A percentile compares a stretch with the other conserved stretches of the same genome.
phyloP scores from a whole-genome alignment of 2,329 filamentous ascomycete genomes.

The Ceratocystis lukuohia region DNA sequence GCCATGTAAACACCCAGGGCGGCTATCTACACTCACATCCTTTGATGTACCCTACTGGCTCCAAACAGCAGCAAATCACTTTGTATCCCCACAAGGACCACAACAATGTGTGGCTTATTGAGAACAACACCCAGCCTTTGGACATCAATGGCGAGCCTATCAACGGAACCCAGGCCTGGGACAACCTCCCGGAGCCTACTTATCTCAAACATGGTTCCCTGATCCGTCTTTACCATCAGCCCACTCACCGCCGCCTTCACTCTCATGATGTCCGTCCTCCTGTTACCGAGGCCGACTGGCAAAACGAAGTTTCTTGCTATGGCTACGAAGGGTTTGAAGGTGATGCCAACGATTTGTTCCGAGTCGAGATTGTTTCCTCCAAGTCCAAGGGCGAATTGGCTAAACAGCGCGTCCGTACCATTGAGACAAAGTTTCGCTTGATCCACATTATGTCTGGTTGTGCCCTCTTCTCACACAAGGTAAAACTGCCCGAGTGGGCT shows the following conservation, averaged over 20 bases:
- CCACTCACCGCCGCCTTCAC: slow-evolving; percentile 80
- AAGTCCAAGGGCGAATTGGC: slow-evolving; percentile 66
- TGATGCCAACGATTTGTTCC: slow-evolving; percentile 92
- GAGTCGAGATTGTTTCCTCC: slow-evolving; percentile 84
- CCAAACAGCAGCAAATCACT: slow-evolving; percentile 97
- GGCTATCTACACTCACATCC: slow-evolving; percentile 94
- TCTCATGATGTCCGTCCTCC: slow-evolving; percentile 88
- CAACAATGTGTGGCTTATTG: slow-evolving; percentile 87
- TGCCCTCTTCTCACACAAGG: slow-evolving; percentile 93
- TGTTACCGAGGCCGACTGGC: slow-evolving; percentile 80
- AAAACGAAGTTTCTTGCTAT: slow-evolving; percentile 92
- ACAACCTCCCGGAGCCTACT: slow-evolving; percentile 49
- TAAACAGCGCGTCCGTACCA: slow-evolving; percentile 77
- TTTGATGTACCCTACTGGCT: slow-evolving; percentile 94
- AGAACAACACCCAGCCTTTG: slow-evolving; percentile 91
- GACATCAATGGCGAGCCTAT: slow-evolving; percentile 61
- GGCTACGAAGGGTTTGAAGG: slow-evolving; percentile 94
- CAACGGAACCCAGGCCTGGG: slow-evolving; percentile 74
- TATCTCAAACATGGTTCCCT: slow-evolving; percentile 69
- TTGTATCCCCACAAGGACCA: slow-evolving; percentile 98
- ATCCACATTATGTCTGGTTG: slow-evolving; percentile 96
- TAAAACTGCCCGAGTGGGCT: slow-evolving; percentile 95
- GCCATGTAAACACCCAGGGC: slow-evolving; percentile 94
- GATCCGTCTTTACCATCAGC: slow-evolving; percentile 68
- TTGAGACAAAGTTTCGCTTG: slow-evolving; percentile 91